Base-by-base conservation (phyloP, 2,329 filamentous ascomycete species). In the Colletotrichum sp. region DNA sequence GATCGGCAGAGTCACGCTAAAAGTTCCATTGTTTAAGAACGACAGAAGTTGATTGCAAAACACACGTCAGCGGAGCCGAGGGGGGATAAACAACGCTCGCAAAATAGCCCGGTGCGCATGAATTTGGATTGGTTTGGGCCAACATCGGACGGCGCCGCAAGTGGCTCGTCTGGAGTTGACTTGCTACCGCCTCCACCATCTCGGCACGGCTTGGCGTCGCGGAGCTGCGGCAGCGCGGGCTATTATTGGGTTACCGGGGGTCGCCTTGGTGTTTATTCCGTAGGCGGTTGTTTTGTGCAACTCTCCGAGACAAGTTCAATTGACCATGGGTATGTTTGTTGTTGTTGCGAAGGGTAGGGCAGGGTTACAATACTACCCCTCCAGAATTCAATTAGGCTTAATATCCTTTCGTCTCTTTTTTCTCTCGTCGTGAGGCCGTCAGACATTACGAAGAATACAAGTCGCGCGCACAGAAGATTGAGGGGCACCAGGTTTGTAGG, bases 151-250 rank as follows among this genome's bases (percentile, higher is more conserved):
- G 72, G 62, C 69, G 62, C 73, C 32, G 69, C 73, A 68, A 64
- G 57, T 64, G 69, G 63, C 44, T 63, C 68, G 57, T 70, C 67
- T 44, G 67, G 55, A 60, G 67, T 69, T 28, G 49, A 59, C 32
- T 34, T 70, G 57, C 68, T 49, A 62, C 57, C 63, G 57, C 64
- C 72, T 72, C 73, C 73, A 76, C 69, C 70, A 39, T 73, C 64
- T 69, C 69, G 73, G 69, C 73, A 72, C 73, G 69, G 55, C 73
- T 76, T 73, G 73, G 73, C 73, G 73, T 76, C 69, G 26, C 73
- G 73, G 73, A 72, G 69, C 64, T 69, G 73, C 71, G 69, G 73
- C 63, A 76, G 69, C 55, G 69, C 52, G 52, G 39, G 57, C 69
- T 76, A 73, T 76, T 72, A 44, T 69, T 69, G 69, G 69, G 36